Conservation (phyloP, 106 monocot genomes). For the Agapanthus africanus region DNA sequence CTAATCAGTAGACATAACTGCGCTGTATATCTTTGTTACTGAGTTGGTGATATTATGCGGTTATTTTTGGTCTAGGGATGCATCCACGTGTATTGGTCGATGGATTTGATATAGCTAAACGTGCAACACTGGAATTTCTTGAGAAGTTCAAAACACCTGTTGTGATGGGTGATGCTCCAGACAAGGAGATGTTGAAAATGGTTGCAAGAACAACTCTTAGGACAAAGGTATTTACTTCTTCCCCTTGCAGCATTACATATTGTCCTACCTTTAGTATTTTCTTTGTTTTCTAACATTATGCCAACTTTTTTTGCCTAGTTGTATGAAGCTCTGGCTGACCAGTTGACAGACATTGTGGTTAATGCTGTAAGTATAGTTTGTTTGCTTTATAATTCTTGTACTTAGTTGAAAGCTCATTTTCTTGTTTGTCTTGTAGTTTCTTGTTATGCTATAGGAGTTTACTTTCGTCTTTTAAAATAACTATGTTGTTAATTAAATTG, state of each 20-base stretch:
- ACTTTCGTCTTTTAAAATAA: no score
- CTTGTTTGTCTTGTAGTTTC: no score
- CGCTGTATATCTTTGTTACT: no score
- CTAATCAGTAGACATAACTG: no score
- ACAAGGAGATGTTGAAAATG: conserved; percentile 93
- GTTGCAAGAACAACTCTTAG: conserved; percentile 89
- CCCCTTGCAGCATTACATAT: neutral
- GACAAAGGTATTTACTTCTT: conserved; percentile 65
- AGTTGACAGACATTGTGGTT: conserved; percentile 92
- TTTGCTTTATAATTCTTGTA: no score
- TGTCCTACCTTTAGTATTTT: neutral
- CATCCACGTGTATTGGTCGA: conserved; percentile 90
- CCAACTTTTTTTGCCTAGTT: conserved; percentile 37
- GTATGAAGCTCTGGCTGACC: conserved; percentile 90
- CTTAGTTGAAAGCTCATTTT: no score
- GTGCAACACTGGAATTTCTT: conserved; percentile 81
- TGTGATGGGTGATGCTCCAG: conserved; percentile 75
- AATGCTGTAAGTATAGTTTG: conserved; percentile 82
- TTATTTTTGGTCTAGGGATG: conserved; percentile 56
- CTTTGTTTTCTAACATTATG: neutral
- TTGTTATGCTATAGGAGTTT: no score
- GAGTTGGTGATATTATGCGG: neutral
- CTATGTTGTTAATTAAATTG: no score
- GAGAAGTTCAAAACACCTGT: conserved; percentile 95
- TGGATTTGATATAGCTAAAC: conserved; percentile 78